Evolutionary conservation across 805 yeast species (phyloP).

Genomic region (Wickerhamomyces rabaulensis): DNA sequence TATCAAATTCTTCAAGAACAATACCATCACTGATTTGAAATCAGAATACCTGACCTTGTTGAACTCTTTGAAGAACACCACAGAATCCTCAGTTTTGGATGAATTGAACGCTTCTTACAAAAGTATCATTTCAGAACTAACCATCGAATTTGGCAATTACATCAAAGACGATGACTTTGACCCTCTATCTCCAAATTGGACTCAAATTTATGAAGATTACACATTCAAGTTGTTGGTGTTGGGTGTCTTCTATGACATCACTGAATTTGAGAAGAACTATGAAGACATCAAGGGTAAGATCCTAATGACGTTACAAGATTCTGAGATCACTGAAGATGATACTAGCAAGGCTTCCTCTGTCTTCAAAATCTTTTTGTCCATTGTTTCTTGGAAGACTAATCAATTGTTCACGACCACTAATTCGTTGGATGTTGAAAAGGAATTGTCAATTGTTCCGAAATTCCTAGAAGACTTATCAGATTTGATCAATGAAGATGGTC

Average conservation of each 20-base stretch:
- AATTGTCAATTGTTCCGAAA: slow-evolving; percentile 12
- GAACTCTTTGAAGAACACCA: slow-evolving; percentile 1
- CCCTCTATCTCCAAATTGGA: slow-evolving; percentile 4
- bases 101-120: slow-evolving; percentile 9
- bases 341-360: neutral
- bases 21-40: slow-evolving; percentile 9
- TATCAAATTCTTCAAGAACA: slow-evolving; percentile 17
- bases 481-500: slow-evolving; percentile 3
- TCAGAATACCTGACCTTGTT: slow-evolving; percentile 10
- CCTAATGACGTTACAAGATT: slow-evolving; percentile 4
- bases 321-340: neutral
- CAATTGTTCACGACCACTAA: slow-evolving; percentile 12
- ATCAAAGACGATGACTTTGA: slow-evolving; percentile 10
- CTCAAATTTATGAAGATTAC: slow-evolving; percentile 15
- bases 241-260: slow-evolving; percentile 12
- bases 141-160: slow-evolving; percentile 11
- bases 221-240: slow-evolving; percentile 14
- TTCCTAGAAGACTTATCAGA: slow-evolving; percentile 9
- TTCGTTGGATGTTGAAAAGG: slow-evolving; percentile 15
- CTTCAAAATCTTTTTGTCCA: slow-evolving; percentile 14
- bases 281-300: slow-evolving; percentile 8
- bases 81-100: slow-evolving; percentile 3
- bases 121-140: slow-evolving; percentile 11
- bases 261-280: slow-evolving; percentile 7
- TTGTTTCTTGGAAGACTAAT: slow-evolving; percentile 16